These are phyloP conservation scores for Brasilioporus rufonigricans DNA, from an alignment of 768 basidiomycete genomes.

Conservation along the genomic window DNA sequence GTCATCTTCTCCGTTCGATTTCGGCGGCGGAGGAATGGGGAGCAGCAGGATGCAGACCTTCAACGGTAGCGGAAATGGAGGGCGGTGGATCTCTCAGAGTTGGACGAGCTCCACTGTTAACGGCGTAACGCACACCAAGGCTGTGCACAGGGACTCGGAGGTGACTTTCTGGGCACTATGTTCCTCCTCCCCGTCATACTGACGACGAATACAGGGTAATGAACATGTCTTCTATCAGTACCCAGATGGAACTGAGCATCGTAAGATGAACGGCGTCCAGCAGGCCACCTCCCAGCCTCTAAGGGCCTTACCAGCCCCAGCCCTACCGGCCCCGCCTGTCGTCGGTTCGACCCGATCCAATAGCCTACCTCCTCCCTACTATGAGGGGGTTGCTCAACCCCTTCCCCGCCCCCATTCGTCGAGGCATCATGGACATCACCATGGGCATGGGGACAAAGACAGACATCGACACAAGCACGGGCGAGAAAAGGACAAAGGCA, in stretches of 20 bases:
- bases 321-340: background rate
- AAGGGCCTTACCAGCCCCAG: conserved; percentile 12
- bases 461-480: conserved; percentile 13
- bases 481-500: conserved; percentile 5
- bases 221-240: conserved; percentile 66
- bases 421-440: conserved; percentile 14
- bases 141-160: conserved; percentile 52
- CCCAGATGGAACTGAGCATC: conserved; percentile 64
- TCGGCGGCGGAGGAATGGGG: conserved; percentile 15
- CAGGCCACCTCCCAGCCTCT: conserved; percentile 25
- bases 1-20: conserved; percentile 10
- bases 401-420: conserved; percentile 18
- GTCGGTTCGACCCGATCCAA: background rate
- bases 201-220: conserved; percentile 53
- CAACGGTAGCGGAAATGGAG: conserved; percentile 6
- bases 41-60: conserved; percentile 11
- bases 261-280: conserved; percentile 66
- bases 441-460: conserved; percentile 12
- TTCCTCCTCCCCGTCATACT: background rate
- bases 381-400: conserved; percentile 13
- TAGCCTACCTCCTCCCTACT: conserved; percentile 20
- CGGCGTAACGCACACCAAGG: conserved; percentile 61
- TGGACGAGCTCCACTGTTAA: conserved; percentile 58
- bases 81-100: conserved; percentile 53
- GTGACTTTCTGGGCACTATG: conserved; percentile 39